Conservation (phyloP, 768 basidiomycete genomes). For the Russula sp. region DNA sequence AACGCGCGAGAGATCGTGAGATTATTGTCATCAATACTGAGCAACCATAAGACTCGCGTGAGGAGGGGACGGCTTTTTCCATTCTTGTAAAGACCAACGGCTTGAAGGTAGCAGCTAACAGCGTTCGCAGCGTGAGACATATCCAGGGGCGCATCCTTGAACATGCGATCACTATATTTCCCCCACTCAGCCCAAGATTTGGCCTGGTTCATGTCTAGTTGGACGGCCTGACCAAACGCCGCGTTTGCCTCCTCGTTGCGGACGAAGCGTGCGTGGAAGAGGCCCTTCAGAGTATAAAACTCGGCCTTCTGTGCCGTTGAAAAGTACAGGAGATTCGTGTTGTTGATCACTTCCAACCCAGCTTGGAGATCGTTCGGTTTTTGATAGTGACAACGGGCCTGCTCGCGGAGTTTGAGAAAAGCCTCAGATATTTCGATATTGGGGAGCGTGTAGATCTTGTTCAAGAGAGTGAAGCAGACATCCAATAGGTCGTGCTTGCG, state of each 20-base stretch:
- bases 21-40: conserved; percentile 80
- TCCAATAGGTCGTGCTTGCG: conserved; percentile 95
- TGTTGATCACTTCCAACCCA: conserved; percentile 97
- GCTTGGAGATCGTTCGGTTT: conserved; percentile 89
- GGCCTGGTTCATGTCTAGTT: conserved; percentile 89
- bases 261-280: conserved; percentile 89
- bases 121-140: conserved; percentile 79
- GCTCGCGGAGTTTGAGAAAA: conserved; percentile 96
- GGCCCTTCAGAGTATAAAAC: conserved; percentile 96
- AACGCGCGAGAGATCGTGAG: conserved; percentile 75
- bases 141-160: conserved; percentile 77
- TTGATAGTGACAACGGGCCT: conserved; percentile 97
- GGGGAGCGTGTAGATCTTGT: conserved; percentile 96
- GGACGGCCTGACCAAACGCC: conserved; percentile 92
- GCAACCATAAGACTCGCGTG: conserved; percentile 90
- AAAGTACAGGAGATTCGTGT: conserved; percentile 98
- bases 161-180: conserved; percentile 85
- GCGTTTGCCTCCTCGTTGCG: conserved; percentile 85
- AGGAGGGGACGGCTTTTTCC: conserved; percentile 89
- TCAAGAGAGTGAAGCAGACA: conserved; percentile 90
- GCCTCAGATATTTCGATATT: conserved; percentile 99
- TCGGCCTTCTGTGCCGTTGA: conserved; percentile 92
- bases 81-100: conserved; percentile 91
- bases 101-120: conserved; percentile 96
- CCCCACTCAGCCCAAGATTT: conserved; percentile 99